These are phyloP conservation scores for Camellia oleifera DNA, from an alignment of 179 eudicot genomes.

Conservation along the genomic window DNA sequence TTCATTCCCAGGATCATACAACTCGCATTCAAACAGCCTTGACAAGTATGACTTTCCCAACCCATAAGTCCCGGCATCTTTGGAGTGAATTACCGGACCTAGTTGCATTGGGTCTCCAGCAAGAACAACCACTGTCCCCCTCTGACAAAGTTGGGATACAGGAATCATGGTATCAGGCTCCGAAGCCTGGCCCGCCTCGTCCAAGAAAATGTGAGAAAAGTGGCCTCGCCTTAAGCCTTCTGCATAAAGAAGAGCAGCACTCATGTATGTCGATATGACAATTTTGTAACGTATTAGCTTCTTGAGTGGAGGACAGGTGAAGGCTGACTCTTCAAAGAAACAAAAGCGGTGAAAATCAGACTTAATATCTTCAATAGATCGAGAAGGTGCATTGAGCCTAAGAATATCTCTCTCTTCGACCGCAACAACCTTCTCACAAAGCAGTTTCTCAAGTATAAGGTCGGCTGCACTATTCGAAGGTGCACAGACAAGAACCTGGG, in stretches of 20 bases:
- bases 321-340: constrained; percentile 41
- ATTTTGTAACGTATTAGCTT: constrained; percentile 43
- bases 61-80: constrained; percentile 58
- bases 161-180: constrained; percentile 98
- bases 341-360: constrained; percentile 48
- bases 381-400: constrained; percentile 77
- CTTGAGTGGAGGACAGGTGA: constrained; percentile 50
- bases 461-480: constrained; percentile 95
- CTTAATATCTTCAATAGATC: constrained; percentile 66
- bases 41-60: constrained; percentile 70
- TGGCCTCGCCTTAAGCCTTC: constrained; percentile 66
- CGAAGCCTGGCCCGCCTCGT: constrained; percentile 98
- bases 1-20: constrained; percentile 44
- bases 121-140: constrained; percentile 66
- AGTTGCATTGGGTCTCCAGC: constrained; percentile 95
- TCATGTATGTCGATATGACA: constrained; percentile 77
- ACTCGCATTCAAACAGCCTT: constrained; percentile 61
- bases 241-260: constrained; percentile 55
- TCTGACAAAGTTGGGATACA: constrained; percentile 50
- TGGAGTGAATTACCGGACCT: constrained; percentile 81
- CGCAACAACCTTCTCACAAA: constrained; percentile 23
- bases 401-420: constrained; percentile 49
- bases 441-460: constrained; percentile 62
- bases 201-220: constrained; percentile 83
- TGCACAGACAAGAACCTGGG: constrained; percentile 72